Base-by-base conservation (phyloP, 2,329 filamentous ascomycete species). In the Diaporthe sp. region DNA sequence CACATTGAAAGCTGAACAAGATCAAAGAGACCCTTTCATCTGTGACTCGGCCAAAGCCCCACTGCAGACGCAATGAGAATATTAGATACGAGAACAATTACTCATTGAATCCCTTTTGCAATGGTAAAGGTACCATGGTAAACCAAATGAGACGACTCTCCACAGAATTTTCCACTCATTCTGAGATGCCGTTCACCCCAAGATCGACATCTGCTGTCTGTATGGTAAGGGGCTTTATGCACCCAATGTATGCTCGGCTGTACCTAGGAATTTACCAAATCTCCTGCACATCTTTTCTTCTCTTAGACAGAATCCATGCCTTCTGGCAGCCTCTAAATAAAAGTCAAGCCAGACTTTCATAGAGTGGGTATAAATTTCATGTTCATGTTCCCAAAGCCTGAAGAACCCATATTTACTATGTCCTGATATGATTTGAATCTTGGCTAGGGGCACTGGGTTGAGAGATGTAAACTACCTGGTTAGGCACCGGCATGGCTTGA, bases 221-320 rank as follows among this genome's bases (percentile, higher is more conserved):
- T 0, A 25, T 25, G 6, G n/a, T 0, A 28, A 28, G n/a, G 19
- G 17, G 9, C 8, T 47, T n/a, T 1, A 47, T 9, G 7, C 3
- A 3, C 17, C 19, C 19, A 22, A 22, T 4, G 2, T n/a, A 47
- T 19, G 45, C 17, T 47, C n/a, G 45, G 45, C 17, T 47, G 22
- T 8, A 47, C n/a, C 19, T 8, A 47, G 8, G 17, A 47, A 47
- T 22, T 17, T n/a, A 22, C 45, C 22, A n/a, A n/a, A n/a, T n/a
- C n/a, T n/a, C n/a, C n/a, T n/a, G n/a, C n/a, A n/a, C n/a, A n/a
- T n/a, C n/a, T n/a, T n/a, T n/a, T n/a, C n/a, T n/a, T n/a, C n/a
- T n/a, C n/a, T n/a, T n/a, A n/a, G n/a, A n/a, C n/a, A n/a, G n/a
- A n/a, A n/a, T n/a, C n/a, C n/a, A n/a, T n/a, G n/a, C n/a, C n/a